These are phyloP conservation scores for Fraxinus velutina DNA, from an alignment of 305 asterid genomes.

Conservation along the genomic window DNA sequence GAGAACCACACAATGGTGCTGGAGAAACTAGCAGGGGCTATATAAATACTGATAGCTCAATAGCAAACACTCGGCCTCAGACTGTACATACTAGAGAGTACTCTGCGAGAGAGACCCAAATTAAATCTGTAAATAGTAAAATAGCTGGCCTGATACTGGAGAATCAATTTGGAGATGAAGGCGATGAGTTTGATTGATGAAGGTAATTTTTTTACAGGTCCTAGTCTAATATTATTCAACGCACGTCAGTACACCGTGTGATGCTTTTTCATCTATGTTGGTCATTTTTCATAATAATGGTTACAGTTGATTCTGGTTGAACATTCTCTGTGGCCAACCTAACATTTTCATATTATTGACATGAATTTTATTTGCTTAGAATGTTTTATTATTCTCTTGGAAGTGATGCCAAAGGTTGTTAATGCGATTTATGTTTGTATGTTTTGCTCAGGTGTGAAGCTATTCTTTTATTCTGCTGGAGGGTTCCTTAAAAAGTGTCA, in stretches of 20 bases:
- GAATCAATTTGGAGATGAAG: slow-evolving; percentile 6
- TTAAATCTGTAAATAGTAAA: slow-evolving; percentile 1
- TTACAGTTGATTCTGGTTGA: background rate
- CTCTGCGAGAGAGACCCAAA: slow-evolving; percentile 1
- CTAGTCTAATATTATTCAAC: background rate
- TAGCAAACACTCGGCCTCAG: background rate
- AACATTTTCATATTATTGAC: background rate
- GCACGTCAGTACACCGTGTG: background rate
- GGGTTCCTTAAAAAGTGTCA: background rate
- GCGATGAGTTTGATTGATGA: background rate
- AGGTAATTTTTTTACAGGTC: background rate
- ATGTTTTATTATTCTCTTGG: background rate
- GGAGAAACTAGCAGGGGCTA: background rate
- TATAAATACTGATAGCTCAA: background rate
- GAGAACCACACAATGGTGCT: background rate
- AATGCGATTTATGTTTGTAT: background rate
- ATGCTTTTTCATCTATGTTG: background rate
- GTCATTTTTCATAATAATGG: background rate
- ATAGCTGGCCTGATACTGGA: background rate
- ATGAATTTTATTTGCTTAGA: background rate
- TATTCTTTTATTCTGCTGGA: background rate
- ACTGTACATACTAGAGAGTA: background rate
- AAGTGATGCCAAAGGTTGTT: background rate
- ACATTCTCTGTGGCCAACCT: background rate
- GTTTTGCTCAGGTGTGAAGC: background rate